Conservation (phyloP, 2,329 filamentous ascomycete species). For the Hymenoscyphus salicellus region DNA sequence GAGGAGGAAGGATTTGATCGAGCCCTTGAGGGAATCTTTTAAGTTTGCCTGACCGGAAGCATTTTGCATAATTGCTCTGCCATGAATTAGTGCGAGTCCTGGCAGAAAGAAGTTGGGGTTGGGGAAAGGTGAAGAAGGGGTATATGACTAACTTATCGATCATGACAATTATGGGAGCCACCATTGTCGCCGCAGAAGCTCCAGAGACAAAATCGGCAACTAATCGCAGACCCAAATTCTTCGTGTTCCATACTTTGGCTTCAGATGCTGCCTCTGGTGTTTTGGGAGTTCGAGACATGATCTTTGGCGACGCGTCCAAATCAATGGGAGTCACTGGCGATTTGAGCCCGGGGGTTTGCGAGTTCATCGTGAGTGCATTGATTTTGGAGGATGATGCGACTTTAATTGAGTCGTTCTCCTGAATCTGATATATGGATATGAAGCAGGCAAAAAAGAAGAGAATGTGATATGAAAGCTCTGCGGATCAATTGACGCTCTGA, state of each 20-base stretch:
- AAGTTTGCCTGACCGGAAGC: constrained; percentile 67
- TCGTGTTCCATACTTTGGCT: constrained; percentile 65
- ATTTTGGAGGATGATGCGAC: not conserved
- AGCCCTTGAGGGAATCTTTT: constrained; percentile 55
- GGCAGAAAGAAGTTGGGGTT: not conserved
- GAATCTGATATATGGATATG: not conserved
- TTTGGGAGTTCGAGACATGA: constrained; percentile 16
- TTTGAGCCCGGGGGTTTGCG: constrained; percentile 20
- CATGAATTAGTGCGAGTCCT: constrained; percentile 20
- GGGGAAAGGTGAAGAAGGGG: constrained; percentile 4
- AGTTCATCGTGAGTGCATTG: constrained; percentile 23
- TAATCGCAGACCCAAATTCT: constrained; percentile 64
- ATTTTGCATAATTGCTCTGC: constrained; percentile 75
- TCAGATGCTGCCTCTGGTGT: constrained; percentile 21
- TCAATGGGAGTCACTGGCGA: constrained; percentile 14
- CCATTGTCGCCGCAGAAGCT: constrained; percentile 66
- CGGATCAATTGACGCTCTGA: constrained; percentile 12
- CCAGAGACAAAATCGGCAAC: constrained; percentile 68
- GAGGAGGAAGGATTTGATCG: constrained; percentile 54
- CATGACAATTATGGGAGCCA: constrained; percentile 81
- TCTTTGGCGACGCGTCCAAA: constrained; percentile 12
- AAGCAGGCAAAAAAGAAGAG: constrained; percentile 6
- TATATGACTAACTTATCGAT: constrained; percentile 68
- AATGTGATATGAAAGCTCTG: constrained; percentile 11
- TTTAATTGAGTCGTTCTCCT: constrained; percentile 4